Evolutionary conservation across 345 rosid species (phyloP).

Genomic region (Populus davidiana): DNA sequence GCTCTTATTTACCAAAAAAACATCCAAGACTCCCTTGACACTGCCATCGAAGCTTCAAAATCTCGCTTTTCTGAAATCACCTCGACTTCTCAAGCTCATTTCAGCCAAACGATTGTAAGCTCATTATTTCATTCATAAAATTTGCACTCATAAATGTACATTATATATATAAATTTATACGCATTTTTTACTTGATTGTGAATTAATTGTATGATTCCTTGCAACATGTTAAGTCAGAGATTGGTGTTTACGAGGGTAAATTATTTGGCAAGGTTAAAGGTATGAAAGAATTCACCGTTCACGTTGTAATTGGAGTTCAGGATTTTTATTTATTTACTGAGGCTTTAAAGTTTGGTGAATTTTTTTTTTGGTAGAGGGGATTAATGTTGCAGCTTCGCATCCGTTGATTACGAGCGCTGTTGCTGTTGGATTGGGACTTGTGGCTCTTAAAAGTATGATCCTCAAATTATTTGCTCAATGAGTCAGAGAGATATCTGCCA

Average conservation of each 20-base stretch:
- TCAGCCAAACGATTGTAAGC: constrained; percentile 53
- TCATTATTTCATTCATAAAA: not conserved
- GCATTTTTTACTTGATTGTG: not conserved
- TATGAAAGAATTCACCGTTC: constrained; percentile 5
- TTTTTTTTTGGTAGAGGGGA: constrained; percentile 50
- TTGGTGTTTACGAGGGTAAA: constrained; percentile 50
- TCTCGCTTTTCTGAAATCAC: constrained; percentile 60
- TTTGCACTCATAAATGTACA: not conserved
- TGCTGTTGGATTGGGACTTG: not conserved
- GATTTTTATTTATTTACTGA: not conserved
- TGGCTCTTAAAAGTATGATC: not conserved
- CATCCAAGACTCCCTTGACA: constrained; percentile 42
- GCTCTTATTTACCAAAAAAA: constrained; percentile 55
- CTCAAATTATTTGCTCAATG: not conserved
- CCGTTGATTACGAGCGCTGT: constrained; percentile 23
- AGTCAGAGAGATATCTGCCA: not conserved
- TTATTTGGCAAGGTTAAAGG: constrained; percentile 68
- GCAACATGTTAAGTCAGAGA: constrained; percentile 52
- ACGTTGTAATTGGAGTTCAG: not conserved
- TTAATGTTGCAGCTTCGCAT: constrained; percentile 59
- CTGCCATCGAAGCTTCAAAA: constrained; percentile 41
- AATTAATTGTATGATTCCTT: constrained; percentile 46
- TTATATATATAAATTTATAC: not conserved
- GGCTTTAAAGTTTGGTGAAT: not conserved
- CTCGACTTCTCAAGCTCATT: constrained; percentile 61